These are phyloP conservation scores for Oryza punctata DNA, from an alignment of 176 grass and related monocot species.

Conservation along the genomic window DNA sequence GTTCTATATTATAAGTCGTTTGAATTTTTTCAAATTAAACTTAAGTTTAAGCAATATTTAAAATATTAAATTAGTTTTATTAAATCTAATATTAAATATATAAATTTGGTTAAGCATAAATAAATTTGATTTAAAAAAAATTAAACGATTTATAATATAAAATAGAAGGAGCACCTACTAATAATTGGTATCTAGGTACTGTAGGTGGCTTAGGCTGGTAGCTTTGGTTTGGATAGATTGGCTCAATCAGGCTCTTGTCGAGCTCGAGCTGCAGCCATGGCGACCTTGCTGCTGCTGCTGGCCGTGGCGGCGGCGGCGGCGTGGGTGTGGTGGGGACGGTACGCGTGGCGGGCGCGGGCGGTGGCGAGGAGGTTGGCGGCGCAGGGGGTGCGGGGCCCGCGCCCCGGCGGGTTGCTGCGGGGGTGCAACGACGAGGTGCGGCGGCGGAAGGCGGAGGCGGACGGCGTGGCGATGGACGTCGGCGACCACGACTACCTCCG, in stretches of 20 bases:
- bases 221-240: no score
- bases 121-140: no score
- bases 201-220: background rate
- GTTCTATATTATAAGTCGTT: no score
- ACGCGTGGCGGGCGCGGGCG: conserved; percentile 40
- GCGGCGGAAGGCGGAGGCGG: conserved; percentile 25
- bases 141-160: no score
- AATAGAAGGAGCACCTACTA: no score
- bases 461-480: conserved; percentile 13
- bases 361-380: conserved; percentile 27
- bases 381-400: conserved; percentile 45
- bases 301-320: background rate
- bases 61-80: no score
- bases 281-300: background rate
- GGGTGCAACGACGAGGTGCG: conserved; percentile 37
- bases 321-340: conserved; percentile 23
- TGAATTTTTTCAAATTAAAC: no score
- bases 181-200: background rate
- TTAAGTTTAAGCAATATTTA: no score
- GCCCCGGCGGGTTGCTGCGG: conserved; percentile 35
- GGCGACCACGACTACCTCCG: conserved; percentile 42
- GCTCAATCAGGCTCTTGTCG: background rate
- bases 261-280: background rate
- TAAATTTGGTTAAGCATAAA: no score
- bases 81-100: no score